Conservation (phyloP, 2,329 filamentous ascomycete species). For the Paraphaeosphaeria sporulosa region DNA sequence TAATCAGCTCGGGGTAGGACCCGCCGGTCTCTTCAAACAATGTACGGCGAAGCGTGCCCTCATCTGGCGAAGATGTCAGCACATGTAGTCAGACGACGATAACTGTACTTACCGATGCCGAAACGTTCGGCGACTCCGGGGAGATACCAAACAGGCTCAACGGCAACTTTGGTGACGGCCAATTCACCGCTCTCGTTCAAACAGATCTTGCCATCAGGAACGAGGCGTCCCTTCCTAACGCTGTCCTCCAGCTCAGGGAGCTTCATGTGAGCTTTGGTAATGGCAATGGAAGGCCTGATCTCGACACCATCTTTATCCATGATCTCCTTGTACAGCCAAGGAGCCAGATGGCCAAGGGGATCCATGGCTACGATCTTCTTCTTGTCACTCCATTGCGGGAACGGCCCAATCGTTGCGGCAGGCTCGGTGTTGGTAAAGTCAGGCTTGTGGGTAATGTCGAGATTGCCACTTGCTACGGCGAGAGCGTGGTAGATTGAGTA, state of each 20-base stretch:
- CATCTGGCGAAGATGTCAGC: slow-evolving; percentile 62
- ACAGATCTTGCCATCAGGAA: slow-evolving; percentile 86
- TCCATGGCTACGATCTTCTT: slow-evolving; percentile 99
- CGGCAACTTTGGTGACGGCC: slow-evolving; percentile 94
- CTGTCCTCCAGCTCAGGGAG: slow-evolving; percentile 93
- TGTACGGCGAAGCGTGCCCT: slow-evolving; percentile 82
- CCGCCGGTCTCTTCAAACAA: slow-evolving; percentile 96
- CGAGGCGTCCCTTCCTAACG: slow-evolving; percentile 77
- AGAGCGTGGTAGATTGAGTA: slow-evolving; percentile 97
- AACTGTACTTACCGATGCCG: slow-evolving; percentile 71
- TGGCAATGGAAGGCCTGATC: slow-evolving; percentile 87
- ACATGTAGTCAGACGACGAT: background rate
- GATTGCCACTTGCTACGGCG: slow-evolving; percentile 88
- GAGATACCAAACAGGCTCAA: slow-evolving; percentile 78
- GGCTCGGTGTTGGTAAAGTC: slow-evolving; percentile 89
- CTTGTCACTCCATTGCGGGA: slow-evolving; percentile 85
- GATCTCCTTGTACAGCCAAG: slow-evolving; percentile 81
- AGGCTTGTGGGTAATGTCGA: slow-evolving; percentile 80
- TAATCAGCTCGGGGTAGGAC: slow-evolving; percentile 96
- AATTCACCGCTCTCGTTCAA: slow-evolving; percentile 86
- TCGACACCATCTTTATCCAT: slow-evolving; percentile 83
- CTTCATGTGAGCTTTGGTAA: slow-evolving; percentile 95
- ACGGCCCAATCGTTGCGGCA: slow-evolving; percentile 86
- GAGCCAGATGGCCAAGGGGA: slow-evolving; percentile 85
- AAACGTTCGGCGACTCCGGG: slow-evolving; percentile 83